Evolutionary conservation across 371 early-diverging fungal species (phyloP), one percentile per base, ranked within the genome.

Genomic region (Syncephalastrum racemosum): DNA sequence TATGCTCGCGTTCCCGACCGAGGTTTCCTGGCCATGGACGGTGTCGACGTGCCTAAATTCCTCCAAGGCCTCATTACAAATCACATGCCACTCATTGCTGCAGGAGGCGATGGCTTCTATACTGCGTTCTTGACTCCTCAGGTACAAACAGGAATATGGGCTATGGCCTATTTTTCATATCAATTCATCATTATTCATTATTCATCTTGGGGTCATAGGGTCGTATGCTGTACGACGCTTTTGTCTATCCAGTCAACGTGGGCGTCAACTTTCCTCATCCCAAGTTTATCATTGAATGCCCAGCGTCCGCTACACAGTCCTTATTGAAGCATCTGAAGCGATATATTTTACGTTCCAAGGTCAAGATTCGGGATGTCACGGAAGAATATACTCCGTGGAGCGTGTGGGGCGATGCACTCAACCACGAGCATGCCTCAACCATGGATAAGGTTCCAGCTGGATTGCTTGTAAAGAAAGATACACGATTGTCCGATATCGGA

Each of bases 31-130:
- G 80, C 82, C 66, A 70, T 93, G 36, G 61, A 72, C 18, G 97
- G 97, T 12, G 63, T 66, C 14, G 96, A 94, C 56, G 80, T 90
- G 1, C 59, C 80, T 48, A 87, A 88, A 66, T 95, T 94, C 64
- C 71, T 96, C 46, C 93, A 96, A 58, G 97, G 97, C 4, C 77
- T 96, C 59, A 84, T 86, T 48, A 96, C 95, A 15, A 94, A 95
- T 74, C 80, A 95, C 65, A 92, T 95, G 88, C 77, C 82, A 1
- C 56, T 60, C 36, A 78, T 91, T 41, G 84, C 85, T 18, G 63
- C 73, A 12, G 90, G 91, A 20, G 90, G 92, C 2, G 76, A 84
- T 50, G 93, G 91, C 2, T 79, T 86, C 55, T 83, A 81, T 57
- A 65, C 87, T 42, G 80, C 77, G 4, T 94, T 94, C 68, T 75